Conservation (phyloP, 2,329 filamentous ascomycete genomes). For the Exophiala lecanii-corni region DNA sequence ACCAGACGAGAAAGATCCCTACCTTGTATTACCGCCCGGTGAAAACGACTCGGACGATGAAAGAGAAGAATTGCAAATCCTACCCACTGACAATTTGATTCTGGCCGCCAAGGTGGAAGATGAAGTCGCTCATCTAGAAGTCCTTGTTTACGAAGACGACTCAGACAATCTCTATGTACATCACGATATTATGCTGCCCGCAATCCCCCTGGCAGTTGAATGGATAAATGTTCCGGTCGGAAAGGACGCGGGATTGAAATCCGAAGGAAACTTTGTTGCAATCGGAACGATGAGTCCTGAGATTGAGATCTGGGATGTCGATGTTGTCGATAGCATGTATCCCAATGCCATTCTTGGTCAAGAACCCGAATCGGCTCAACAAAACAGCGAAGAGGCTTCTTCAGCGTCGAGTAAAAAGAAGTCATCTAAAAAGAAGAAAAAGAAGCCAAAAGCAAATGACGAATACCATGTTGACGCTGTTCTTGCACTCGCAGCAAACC, state of each 20-base stretch:
- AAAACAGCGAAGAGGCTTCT: constrained; percentile 6
- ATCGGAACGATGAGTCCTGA: constrained; percentile 97
- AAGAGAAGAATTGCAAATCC: constrained; percentile 85
- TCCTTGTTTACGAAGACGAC: constrained; percentile 94
- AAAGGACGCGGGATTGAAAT: constrained; percentile 60
- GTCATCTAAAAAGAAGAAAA: constrained; percentile 87
- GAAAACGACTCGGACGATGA: constrained; percentile 69
- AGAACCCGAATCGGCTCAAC: constrained; percentile 49
- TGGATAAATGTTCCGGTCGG: constrained; percentile 92
- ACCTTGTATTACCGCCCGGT: constrained; percentile 77
- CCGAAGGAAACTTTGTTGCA: constrained; percentile 83
- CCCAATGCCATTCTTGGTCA: constrained; percentile 93
- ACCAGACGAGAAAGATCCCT: constrained; percentile 90
- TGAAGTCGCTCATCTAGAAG: constrained; percentile 90
- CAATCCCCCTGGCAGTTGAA: constrained; percentile 90
- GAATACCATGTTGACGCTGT: constrained; percentile 92
- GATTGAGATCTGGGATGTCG: constrained; percentile 97
- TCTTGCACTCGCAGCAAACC: constrained; percentile 83
- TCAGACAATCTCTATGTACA: constrained; percentile 97
- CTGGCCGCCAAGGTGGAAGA: constrained; percentile 93
- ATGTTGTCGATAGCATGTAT: constrained; percentile 96
- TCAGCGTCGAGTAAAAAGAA: constrained; percentile 34
- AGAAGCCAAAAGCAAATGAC: constrained; percentile 81
- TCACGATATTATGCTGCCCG: constrained; percentile 98
- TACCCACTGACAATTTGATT: constrained; percentile 88